These are phyloP conservation scores for Sonneratia alba DNA, from an alignment of 345 rosid species.

Conservation along the genomic window DNA sequence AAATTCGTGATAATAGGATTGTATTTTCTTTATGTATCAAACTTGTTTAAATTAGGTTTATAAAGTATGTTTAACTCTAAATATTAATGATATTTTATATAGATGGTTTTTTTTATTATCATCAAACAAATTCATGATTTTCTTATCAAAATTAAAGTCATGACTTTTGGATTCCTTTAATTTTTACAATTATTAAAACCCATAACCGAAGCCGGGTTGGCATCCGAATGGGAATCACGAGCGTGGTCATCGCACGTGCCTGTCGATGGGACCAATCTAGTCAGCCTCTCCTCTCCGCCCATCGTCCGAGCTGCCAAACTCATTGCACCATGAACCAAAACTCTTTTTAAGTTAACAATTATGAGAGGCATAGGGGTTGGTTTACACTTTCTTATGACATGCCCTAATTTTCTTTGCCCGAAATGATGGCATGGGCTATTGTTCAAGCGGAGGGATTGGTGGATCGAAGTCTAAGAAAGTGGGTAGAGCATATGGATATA, in stretches of 20 bases:
- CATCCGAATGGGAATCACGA: background rate
- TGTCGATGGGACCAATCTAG: background rate
- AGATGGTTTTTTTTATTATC: background rate
- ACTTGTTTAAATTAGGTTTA: too few species aligned
- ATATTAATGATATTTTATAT: too few species aligned
- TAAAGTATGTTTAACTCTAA: too few species aligned
- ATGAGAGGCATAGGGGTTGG: background rate
- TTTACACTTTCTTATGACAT: background rate
- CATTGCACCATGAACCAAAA: background rate
- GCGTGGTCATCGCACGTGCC: constrained; percentile 5
- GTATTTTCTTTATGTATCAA: too few species aligned
- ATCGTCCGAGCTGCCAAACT: background rate
- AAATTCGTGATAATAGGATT: too few species aligned
- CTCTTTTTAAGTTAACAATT: background rate
- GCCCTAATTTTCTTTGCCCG: background rate
- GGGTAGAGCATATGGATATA: background rate
- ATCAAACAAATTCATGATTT: background rate
- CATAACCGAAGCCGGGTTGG: too few species aligned
- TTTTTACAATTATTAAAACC: too few species aligned
- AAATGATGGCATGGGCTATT: background rate
- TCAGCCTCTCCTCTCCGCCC: background rate
- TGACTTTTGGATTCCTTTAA: too few species aligned
- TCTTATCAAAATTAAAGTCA: too few species aligned
- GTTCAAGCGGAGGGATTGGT: background rate
- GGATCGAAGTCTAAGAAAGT: constrained; percentile 8